A percentile compares a stretch with the other conserved stretches of the same genome.
Conservation (phyloP, 305 asterid species). For the Plantago coronopus region DNA sequence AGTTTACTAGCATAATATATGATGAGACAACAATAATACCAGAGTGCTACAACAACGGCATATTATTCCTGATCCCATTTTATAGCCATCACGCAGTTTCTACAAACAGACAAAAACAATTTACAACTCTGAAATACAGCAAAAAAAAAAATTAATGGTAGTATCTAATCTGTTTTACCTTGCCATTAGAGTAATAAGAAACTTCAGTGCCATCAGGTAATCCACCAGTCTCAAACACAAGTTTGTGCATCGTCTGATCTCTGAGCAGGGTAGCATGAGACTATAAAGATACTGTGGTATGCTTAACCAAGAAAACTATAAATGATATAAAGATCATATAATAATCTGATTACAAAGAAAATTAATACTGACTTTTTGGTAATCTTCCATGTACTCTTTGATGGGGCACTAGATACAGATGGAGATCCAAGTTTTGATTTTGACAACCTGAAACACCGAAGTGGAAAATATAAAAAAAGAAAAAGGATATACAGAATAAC, state of each 20-base stretch:
- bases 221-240: slow-evolving; percentile 87
- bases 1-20: too few species aligned
- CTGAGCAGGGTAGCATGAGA: slow-evolving; percentile 34
- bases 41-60: slow-evolving; percentile 85
- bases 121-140: slow-evolving; percentile 19
- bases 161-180: slow-evolving; percentile 46
- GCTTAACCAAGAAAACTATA: slow-evolving; percentile 14
- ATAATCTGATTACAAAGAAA: slow-evolving; percentile 13
- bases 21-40: slow-evolving; percentile 46
- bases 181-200: slow-evolving; percentile 88
- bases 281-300: slow-evolving; percentile 13
- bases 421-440: slow-evolving; percentile 37
- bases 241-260: slow-evolving; percentile 89
- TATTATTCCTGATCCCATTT: slow-evolving; percentile 81
- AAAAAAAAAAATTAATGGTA: slow-evolving; percentile 5
- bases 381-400: slow-evolving; percentile 65
- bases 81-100: slow-evolving; percentile 89
- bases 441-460: slow-evolving; percentile 41
- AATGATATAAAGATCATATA: slow-evolving; percentile 14
- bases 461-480: not conserved
- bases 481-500: too few species aligned
- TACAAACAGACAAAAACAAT: slow-evolving; percentile 29
- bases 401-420: slow-evolving; percentile 34
- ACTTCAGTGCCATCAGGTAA: slow-evolving; percentile 95
- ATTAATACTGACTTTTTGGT: slow-evolving; percentile 65